Conservation (phyloP, 129 eudicot genomes). For the Arctium lappa region DNA sequence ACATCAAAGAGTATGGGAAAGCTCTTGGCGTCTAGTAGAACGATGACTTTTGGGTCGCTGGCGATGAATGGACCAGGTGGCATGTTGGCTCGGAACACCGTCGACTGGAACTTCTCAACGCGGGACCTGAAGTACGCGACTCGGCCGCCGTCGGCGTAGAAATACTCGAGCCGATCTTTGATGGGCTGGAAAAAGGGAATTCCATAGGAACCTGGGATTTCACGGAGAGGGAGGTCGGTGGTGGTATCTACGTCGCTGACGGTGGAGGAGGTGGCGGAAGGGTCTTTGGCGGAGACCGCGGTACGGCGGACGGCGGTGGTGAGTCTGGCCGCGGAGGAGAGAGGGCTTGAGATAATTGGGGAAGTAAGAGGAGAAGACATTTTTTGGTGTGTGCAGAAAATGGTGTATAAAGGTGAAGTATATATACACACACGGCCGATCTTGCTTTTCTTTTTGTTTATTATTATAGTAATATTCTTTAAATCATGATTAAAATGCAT, state of each 20-base stretch:
- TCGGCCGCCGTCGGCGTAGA: conserved; percentile 14
- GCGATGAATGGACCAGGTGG: conserved; percentile 31
- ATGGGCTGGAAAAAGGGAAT: conserved; percentile 8
- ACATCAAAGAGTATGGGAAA: conserved; percentile 26
- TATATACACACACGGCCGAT: no score
- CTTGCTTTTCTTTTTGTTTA: background rate
- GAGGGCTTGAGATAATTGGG: background rate
- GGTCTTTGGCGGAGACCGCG: background rate
- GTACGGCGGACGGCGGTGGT: background rate
- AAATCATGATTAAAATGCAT: background rate
- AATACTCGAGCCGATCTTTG: conserved; percentile 20
- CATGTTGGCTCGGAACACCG: conserved; percentile 27
- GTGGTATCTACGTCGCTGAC: background rate
- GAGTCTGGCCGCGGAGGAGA: background rate
- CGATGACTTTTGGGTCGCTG: conserved; percentile 6
- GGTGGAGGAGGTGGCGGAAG: background rate
- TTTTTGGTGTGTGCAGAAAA: background rate
- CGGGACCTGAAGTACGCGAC: conserved; percentile 10
- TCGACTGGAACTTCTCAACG: background rate
- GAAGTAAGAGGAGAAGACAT: background rate
- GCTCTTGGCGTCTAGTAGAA: conserved; percentile 6
- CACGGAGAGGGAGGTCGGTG: background rate
- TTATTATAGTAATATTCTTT: background rate
- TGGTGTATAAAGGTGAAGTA: background rate
- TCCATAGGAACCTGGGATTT: conserved; percentile 29